Percentiles rank a stretch among this genome's conserved stretches.
phyloP scores from a whole-genome alignment of 208 protist species.

The Leishmania aethiopica region DNA sequence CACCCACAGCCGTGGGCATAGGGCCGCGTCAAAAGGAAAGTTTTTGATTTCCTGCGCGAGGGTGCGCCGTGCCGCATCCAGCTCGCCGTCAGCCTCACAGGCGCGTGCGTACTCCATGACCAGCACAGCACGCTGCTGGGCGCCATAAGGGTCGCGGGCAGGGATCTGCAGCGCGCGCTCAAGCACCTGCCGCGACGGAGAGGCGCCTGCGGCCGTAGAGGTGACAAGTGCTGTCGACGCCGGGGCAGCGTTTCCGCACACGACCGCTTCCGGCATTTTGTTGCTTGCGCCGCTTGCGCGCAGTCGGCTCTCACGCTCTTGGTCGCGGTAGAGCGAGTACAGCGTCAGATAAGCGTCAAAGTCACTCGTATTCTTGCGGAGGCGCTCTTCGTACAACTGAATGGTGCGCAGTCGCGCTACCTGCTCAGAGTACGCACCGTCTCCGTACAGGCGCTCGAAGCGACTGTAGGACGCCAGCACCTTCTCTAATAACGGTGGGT shows the following conservation, averaged over 20 bases:
- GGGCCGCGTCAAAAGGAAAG: constrained; percentile 73
- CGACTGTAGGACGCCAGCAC: constrained; percentile 66
- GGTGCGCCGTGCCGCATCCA: constrained; percentile 45
- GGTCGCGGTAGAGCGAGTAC: constrained; percentile 70
- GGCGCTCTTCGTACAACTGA: constrained; percentile 65
- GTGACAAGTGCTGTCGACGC: background rate
- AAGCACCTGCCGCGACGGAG: constrained; percentile 22
- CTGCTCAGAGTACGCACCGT: constrained; percentile 38
- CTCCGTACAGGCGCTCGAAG: constrained; percentile 66
- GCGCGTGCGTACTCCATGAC: constrained; percentile 71
- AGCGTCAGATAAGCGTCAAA: constrained; percentile 73
- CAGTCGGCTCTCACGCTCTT: constrained; percentile 20
- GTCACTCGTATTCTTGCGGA: constrained; percentile 52
- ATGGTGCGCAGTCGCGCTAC: constrained; percentile 43
- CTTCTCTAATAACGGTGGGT: constrained; percentile 38
- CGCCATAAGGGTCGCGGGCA: constrained; percentile 32
- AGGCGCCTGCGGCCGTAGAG: background rate
- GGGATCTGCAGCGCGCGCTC: constrained; percentile 30
- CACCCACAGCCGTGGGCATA: constrained; percentile 73
- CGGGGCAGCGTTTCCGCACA: background rate
- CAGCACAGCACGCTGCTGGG: constrained; percentile 74
- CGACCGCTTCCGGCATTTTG: background rate
- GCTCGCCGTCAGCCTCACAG: constrained; percentile 32
- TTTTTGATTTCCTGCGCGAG: constrained; percentile 61
- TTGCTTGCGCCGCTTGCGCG: background rate